Evolutionary conservation across 1,139 yeast species (phyloP), one percentile per base, ranked within the genome.

Genomic region (Scheffersomyces segobiensis): DNA sequence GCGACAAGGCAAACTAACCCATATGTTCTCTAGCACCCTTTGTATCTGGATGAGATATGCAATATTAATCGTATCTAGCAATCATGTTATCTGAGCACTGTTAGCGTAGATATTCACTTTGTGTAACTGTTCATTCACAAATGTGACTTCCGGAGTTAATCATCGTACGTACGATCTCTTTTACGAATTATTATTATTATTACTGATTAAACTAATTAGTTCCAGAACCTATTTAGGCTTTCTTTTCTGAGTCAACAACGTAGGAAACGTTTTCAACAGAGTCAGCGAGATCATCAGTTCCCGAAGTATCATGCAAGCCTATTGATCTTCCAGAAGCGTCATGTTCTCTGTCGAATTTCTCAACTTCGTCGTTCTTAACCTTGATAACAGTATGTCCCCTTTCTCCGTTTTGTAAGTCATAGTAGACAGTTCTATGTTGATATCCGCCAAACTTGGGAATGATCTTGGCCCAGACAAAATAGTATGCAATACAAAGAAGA

Each of bases 321-420:
- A 61, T 12, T 5, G 50, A 52, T 50, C 56, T 60, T 5, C 68
- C 70, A 26, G 57, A 55, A 3, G 62, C 42, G 53, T 63, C 68
- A 58, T 74, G 71, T 56, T 64, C 67, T 24, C 66, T 63, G 57
- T 77, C 81, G 76, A 79, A 77, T 55, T 69, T 67, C 26, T 60
- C 74, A 20, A 75, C 57, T 5, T 79, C 76, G 0, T 57, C 68
- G 17, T 62, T 53, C 46, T 69, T 66, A 14, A 79, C 79, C 55
- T 77, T 75, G 47, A 77, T 69, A 46, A 79, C 78, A 6, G 74
- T 74, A 56, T 79, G 77, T 10, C 82, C 83, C 19, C 58, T 59
- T 58, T 76, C 83, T 26, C 82, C 82, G 56, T 74, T 77, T 12
- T 67, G 74, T 60, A 76, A 70, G 14, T 59, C 53, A 58, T 75